Percentiles rank a stretch among this genome's conserved stretches.
Evolutionary conservation across 164 flowering plant species (phyloP).

Genomic region (Annona squamosa): DNA sequence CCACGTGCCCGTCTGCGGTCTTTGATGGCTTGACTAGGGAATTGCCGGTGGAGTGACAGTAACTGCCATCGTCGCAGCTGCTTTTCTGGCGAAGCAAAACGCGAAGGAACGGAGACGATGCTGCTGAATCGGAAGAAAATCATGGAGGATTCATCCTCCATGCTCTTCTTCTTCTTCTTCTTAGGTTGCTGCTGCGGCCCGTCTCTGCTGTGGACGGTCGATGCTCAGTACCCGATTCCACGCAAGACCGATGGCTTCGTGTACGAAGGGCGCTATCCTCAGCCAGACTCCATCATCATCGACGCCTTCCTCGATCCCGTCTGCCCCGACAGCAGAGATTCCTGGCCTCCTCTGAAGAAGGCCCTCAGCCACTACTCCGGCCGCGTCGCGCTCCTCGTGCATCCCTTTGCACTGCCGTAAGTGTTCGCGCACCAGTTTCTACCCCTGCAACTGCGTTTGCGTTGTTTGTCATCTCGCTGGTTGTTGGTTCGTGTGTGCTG

Average conservation of each 20-base stretch:
- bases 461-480: not conserved
- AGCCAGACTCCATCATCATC: conserved; percentile 33
- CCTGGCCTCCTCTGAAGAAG: conserved; percentile 71
- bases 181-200: not conserved
- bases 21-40: no score
- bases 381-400: conserved; percentile 48
- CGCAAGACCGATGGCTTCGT: conserved; percentile 65
- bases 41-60: no score
- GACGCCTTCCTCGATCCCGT: conserved; percentile 86
- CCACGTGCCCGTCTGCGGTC: no score
- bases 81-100: no score
- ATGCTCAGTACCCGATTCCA: conserved; percentile 30
- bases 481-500: not conserved
- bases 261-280: conserved; percentile 23
- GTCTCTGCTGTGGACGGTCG: not conserved
- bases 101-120: no score
- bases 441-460: not conserved
- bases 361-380: conserved; percentile 45
- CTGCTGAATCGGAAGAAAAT: no score
- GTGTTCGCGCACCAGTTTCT: conserved; percentile 15
- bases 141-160: not conserved
- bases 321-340: conserved; percentile 79
- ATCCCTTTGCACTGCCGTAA: conserved; percentile 78
- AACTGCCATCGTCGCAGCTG: no score
- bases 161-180: not conserved